A percentile compares a stretch with the other conserved stretches of the same genome.
Evolutionary conservation across 2,329 filamentous ascomycete genomes (phyloP).

Genomic region (Dryadomyces quercus-mongolicae): DNA sequence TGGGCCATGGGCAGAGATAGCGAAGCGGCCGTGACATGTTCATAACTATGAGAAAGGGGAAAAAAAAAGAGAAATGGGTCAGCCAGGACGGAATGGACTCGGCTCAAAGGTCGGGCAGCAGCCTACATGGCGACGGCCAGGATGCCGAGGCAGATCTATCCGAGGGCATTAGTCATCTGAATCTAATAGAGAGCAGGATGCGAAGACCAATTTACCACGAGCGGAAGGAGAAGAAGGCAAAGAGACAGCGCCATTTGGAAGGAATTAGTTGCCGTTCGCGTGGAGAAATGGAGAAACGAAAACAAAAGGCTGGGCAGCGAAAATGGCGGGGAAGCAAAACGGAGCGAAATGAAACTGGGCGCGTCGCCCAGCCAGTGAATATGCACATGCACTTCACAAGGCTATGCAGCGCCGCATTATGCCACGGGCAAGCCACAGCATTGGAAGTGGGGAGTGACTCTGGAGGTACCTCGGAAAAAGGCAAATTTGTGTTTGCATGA

Average conservation of each 20-base stretch:
- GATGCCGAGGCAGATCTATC: not conserved
- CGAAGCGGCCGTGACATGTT: conserved; percentile 5
- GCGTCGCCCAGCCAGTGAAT: not conserved
- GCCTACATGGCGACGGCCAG: conserved; percentile 4
- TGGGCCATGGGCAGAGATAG: conserved; percentile 12
- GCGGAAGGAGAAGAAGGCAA: not conserved
- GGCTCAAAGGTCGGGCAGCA: too few species aligned
- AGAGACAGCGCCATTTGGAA: not conserved
- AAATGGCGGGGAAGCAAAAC: not conserved
- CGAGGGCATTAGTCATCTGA: not conserved
- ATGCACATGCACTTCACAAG: not conserved
- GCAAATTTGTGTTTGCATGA: too few species aligned
- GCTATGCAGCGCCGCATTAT: not conserved
- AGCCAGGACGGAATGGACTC: not conserved
- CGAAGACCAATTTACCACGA: not conserved
- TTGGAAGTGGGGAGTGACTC: too few species aligned
- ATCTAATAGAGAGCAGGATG: not conserved
- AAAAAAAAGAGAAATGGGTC: too few species aligned
- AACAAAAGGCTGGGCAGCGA: not conserved
- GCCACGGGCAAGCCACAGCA: not conserved
- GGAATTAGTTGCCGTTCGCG: not conserved
- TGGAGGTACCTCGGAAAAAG: too few species aligned
- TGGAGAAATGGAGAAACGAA: not conserved
- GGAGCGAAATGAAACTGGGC: too few species aligned
- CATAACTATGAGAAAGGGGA: conserved; percentile 6